Evolutionary conservation across 495 filamentous ascomycete species (phyloP), one percentile per base, ranked within the genome.

Genomic region (Hypoxylon lienhwacheense): DNA sequence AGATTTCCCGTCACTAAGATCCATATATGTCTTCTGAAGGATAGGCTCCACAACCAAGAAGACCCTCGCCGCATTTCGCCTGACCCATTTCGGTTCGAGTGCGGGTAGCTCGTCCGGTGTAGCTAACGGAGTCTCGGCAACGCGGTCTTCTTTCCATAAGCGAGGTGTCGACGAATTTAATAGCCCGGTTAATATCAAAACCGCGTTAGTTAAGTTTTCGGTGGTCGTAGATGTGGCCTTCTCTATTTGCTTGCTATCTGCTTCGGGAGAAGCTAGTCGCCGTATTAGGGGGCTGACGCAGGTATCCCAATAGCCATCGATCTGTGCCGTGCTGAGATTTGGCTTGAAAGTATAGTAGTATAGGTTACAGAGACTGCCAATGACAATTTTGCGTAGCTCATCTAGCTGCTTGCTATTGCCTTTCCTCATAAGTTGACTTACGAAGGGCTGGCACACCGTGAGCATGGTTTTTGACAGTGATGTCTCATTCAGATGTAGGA

Each of bases 321-420:
- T 71, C 46, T 88, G 82, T 11, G 75, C 69, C 11, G 72, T 63
- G 12, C 77, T 70, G 5, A 82, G 76, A 11, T 77, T 82, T 3
- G 92, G 90, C 16, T 84, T 83, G 52, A 97, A 85, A 1, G 86
- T 75, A 64, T 96, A 97, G 69, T 97, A 96, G 1, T 95, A 77
- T 0, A 97, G 74, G 40, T 85, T 87, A 61, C 85, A 86, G 47
- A 92, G 83, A 28, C 85, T 87, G 1, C 79, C 77, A 25, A 90
- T 59, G 11, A 86, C 82, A 1, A 83, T 71, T 39, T 81, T 80
- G 7, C 80, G 79, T 5, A 81, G 68, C 15, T 81, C 74, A 19
- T 82, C 77, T 4, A 77, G 72, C 10, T 77, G 73, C 48, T 81
- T 85, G 7, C 79, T 79, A 3, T 68, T 73, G 19, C 76, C 78